Evolutionary conservation across 2,329 filamentous ascomycete genomes (phyloP).

Genomic region (Huntiella omanensis): DNA sequence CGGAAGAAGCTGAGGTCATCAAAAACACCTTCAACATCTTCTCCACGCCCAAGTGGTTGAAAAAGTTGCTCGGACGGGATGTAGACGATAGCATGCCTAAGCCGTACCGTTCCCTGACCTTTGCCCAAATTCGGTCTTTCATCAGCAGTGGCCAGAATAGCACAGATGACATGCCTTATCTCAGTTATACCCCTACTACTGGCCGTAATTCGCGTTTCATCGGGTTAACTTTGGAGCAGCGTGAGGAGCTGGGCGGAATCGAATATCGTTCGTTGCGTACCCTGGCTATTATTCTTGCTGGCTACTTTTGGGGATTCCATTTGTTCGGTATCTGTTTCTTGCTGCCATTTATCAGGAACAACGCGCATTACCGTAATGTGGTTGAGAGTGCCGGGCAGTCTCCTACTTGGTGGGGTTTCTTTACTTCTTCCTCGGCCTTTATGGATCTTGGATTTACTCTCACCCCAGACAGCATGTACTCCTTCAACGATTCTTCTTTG

Average conservation of each 20-base stretch:
- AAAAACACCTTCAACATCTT: constrained; percentile 15
- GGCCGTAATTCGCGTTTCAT: constrained; percentile 87
- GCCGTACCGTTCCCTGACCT: constrained; percentile 4
- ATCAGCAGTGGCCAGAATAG: constrained; percentile 7
- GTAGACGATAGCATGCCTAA: constrained; percentile 4
- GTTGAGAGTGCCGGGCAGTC: constrained; percentile 24
- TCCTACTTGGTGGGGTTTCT: constrained; percentile 80
- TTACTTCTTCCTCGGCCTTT: constrained; percentile 72
- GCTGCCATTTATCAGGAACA: constrained; percentile 60
- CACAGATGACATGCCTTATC: constrained; percentile 51
- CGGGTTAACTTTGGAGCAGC: constrained; percentile 71
- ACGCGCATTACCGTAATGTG: constrained; percentile 29
- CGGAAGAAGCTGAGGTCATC: constrained; percentile 20
- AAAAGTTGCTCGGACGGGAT: constrained; percentile 2
- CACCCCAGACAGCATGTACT: constrained; percentile 84
- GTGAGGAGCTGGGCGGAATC: constrained; percentile 88
- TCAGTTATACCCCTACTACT: constrained; percentile 85
- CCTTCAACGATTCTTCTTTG: constrained; percentile 61
- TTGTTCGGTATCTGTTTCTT: constrained; percentile 55
- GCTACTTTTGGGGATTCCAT: constrained; percentile 73
- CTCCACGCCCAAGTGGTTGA: constrained; percentile 9
- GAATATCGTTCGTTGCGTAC: constrained; percentile 88
- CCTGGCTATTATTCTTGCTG: constrained; percentile 55
- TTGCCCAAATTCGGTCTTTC: constrained; percentile 7
- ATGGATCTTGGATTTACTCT: constrained; percentile 90